Evolutionary conservation across 345 rosid genomes (phyloP).

Genomic region (Citrus reticulata): DNA sequence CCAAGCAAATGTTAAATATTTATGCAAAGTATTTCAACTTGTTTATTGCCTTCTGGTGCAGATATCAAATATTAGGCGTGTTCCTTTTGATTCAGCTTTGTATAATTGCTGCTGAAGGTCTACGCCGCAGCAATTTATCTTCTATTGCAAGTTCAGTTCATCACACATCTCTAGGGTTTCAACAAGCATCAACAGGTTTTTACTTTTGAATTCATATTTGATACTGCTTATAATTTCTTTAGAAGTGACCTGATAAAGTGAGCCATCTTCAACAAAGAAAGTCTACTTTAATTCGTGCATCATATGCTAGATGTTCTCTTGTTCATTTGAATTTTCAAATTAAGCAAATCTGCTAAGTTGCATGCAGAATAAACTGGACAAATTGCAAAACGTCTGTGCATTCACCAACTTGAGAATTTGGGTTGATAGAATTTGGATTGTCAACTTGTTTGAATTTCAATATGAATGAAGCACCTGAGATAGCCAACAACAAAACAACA

Average conservation of each 20-base stretch:
- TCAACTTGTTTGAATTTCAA: slow-evolving; percentile 1
- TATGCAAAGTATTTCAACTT: slow-evolving; percentile 11
- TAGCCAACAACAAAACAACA: background rate
- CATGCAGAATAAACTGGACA: background rate
- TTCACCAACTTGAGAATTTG: background rate
- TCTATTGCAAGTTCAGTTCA: slow-evolving; percentile 82
- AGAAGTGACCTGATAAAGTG: background rate
- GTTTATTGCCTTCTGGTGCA: slow-evolving; percentile 31
- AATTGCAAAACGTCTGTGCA: background rate
- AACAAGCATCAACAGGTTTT: slow-evolving; percentile 58
- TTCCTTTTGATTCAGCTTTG: slow-evolving; percentile 92
- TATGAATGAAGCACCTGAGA: background rate
- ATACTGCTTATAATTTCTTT: background rate
- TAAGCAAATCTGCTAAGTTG: background rate
- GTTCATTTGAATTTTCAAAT: background rate
- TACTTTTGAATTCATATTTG: background rate
- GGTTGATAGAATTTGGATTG: background rate
- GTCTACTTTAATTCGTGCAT: background rate
- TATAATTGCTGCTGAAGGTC: slow-evolving; percentile 80
- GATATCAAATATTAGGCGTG: slow-evolving; percentile 88
- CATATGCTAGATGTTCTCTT: background rate
- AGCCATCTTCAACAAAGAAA: background rate
- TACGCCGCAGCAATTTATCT: slow-evolving; percentile 76
- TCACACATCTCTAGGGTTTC: slow-evolving; percentile 56
- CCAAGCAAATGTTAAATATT: background rate